Base-by-base conservation (phyloP, 441 rosid species). In the Croton laevigatus region DNA sequence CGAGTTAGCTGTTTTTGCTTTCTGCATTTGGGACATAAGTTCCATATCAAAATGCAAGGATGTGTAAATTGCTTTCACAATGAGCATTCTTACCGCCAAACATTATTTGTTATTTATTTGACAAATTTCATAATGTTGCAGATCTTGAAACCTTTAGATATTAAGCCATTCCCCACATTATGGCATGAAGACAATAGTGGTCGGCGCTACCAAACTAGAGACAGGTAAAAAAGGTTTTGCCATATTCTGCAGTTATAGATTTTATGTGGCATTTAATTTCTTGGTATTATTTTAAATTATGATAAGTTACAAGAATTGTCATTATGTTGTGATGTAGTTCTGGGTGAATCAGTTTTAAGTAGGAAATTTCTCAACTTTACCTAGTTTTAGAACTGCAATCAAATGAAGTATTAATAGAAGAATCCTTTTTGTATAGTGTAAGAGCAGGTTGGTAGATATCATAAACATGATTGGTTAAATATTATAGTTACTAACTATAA, bases 151-250 rank as follows among this genome's bases (percentile, higher is more conserved):
- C 78, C 88, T 66, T 66, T 69, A 58, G 98, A 95, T 79, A 74
- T 91, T 75, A 95, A 93, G 83, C 97, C 98, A 38, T 81, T 87
- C 65, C 98, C 98, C 48, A 72, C 76, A 8, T 75, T 91, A 59
- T 95, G 99, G 99, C 99, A 95, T 76, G 99, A 93, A 79, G 96
- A 95, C 67, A 88, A 85, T 72, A 75, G 88, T 69, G 76, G 88
- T 68, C 84, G 96, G 71, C 91, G 90, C 57, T 88, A 90, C 68
- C 94, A 81, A 72, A 81, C 83, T 68, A 87, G 97, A 84, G 98
- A 95, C 40, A 82, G 98, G 99, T 89, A 68, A 75, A n/a, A 80
- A 66, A 45, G 66, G 55, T 49, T 19, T 59, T 65, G 17, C 32
- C 20, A 6, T 48, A 48, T 44, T 54, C 69, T 49, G 54, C 32